Evolutionary conservation across 2,329 filamentous ascomycete species (phyloP), one percentile per base, ranked within the genome.

Genomic region (Chalara sp.): DNA sequence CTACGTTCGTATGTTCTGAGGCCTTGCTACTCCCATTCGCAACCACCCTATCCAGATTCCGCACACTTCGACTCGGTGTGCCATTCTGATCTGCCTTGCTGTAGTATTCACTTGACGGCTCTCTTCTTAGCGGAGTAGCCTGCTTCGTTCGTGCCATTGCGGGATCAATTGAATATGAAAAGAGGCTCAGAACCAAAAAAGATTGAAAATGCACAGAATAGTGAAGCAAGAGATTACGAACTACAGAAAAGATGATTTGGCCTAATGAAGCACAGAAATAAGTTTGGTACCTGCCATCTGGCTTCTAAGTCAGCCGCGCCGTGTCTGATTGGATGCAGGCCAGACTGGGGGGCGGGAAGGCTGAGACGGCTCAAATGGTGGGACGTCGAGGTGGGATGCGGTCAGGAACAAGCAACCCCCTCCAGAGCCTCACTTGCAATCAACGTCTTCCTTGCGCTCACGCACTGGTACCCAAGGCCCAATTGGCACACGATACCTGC

Each of bases 91-190:
- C 70, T 28, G 63, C 59, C 57, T 75, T 78, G 62, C 76, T 75
- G 46, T 82, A 79, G 64, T 81, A 80, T 63, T 87, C 83, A 30
- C 82, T 84, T 6, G 84, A 87, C 2, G 80, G 71, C 58, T 81
- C 78, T 64, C 84, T 81, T 66, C 81, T 78, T 52, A 85, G 69
- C 7, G 86, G 83, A 46, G 72, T 73, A 39, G 78, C 72, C 68
- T 87, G 84, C 69, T 90, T 89, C 50, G 77, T 78, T 62, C 86
- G 81, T 53, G 84, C 86, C 86, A 90, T 89, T 29, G 32, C 30
- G 29, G 32, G 13, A 39, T 49, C 29, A 37, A 29, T 39, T 45
- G 30, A 51, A 47, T 35, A 42, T 33, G 49, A 47, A 56, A 51
- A 28, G 45, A 52, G 31, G 6, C 35, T 48, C 50, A 32, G 21